Evolutionary conservation across 768 basidiomycete species (phyloP), one percentile per base, ranked within the genome.

Genomic region (Gymnopilus dilepis): DNA sequence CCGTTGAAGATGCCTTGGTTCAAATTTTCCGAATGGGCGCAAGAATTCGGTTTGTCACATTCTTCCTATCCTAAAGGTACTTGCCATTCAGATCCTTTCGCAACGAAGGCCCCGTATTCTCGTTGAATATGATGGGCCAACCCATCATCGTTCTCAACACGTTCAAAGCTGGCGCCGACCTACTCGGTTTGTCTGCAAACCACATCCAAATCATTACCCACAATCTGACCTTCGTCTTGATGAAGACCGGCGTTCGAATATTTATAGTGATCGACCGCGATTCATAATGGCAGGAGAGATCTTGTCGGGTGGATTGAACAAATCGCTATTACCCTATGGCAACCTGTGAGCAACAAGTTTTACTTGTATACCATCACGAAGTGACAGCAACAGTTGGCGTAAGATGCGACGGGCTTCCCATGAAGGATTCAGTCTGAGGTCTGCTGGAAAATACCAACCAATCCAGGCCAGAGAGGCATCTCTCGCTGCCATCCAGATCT

Each of bases 1-100:
- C 82, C 82, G 0, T 9, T 17, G 13, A 82, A 84, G 60, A 82
- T 88, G 70, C 79, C 86, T 2, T 90, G 89, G 87, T 70, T 90
- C 24, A 73, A 73, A 28, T 84, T 82, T 2, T 77, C 78, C 3
- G 69, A 79, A 38, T 90, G 88, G 90, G 83, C 84, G 3, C 80
- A 80, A 58, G 69, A 80, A 56, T 89, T 86, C 59, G 89, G 89
- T 88, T 60, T 24, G n/a, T 59, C 58, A 86, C 88, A 88, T 34
- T 82, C 80, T 41, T 74, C 90, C 66, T 82, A 85, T 0, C 85
- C 87, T 66, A 70, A 89, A 37, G 84, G 85, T 11, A 8, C 22
- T 45, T 19, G 0, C 5, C 6, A 11, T 22, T 45, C n/a, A 21
- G 4, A 4, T 37, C 63, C 72, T n/a, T n/a, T n/a, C n/a, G n/a